A percentile compares a stretch with the other conserved stretches of the same genome.
These are phyloP conservation scores for Penicillium sp. DNA, from an alignment of 2,329 filamentous ascomycete species.

Conservation along the genomic window DNA sequence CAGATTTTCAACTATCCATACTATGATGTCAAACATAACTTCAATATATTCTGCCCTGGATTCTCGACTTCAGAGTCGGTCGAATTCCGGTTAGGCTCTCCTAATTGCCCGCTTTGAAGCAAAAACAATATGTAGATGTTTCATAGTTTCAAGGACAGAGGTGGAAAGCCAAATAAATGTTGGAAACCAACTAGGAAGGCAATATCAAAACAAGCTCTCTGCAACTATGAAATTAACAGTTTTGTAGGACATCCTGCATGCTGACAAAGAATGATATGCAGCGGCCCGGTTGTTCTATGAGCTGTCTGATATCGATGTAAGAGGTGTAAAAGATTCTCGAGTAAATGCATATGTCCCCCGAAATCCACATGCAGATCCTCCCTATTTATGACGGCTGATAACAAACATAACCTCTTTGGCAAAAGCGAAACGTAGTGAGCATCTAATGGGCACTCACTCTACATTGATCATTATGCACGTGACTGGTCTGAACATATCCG, in stretches of 20 bases:
- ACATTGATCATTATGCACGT: neutral
- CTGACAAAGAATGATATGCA: neutral
- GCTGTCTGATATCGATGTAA: too few species aligned
- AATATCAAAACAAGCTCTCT: neutral
- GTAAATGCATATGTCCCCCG: neutral
- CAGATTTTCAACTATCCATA: too few species aligned
- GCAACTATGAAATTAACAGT: neutral
- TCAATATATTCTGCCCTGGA: neutral
- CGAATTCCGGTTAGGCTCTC: neutral
- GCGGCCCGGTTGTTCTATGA: too few species aligned
- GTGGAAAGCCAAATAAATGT: too few species aligned
- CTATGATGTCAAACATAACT: too few species aligned
- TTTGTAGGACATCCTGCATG: neutral
- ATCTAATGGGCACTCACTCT: neutral
- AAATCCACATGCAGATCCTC: neutral
- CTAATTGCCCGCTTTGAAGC: neutral
- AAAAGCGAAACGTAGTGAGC: too few species aligned
- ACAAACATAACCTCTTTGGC: too few species aligned
- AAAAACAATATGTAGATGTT: too few species aligned
- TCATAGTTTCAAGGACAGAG: neutral
- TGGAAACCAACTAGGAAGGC: neutral
- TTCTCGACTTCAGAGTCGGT: neutral
- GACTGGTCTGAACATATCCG: neutral
- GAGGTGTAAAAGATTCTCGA: neutral
- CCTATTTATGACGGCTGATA: neutral